Conservation (phyloP, 805 yeast genomes). For the Yueomyces sp. region DNA sequence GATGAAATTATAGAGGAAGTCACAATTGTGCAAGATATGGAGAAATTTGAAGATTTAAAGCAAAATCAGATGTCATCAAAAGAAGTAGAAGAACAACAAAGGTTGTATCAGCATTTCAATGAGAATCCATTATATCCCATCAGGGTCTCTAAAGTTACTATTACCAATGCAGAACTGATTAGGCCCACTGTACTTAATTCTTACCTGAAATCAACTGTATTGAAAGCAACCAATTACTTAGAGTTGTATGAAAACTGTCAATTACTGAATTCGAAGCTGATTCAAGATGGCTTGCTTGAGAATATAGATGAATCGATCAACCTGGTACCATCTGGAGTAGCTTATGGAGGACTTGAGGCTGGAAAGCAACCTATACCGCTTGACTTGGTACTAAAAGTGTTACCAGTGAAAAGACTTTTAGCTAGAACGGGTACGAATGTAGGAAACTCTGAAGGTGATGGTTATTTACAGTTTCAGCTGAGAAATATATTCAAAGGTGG, state of each 20-base stretch:
- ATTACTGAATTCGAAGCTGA: conserved; percentile 15
- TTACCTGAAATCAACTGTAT: conserved; percentile 18
- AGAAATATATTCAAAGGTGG: conserved; percentile 58
- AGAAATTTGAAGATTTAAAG: no score
- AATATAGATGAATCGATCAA: conserved; percentile 10
- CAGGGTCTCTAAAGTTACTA: conserved; percentile 6
- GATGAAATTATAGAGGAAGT: no score
- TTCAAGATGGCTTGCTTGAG: conserved; percentile 17
- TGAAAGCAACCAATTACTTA: conserved; percentile 13
- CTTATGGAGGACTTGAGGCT: not conserved
- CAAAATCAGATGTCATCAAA: no score
- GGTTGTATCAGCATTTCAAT: not conserved
- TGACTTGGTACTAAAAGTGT: conserved; percentile 20
- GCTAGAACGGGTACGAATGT: conserved; percentile 92
- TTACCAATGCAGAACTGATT: conserved; percentile 9
- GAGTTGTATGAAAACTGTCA: conserved; percentile 16
- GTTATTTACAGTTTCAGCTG: conserved; percentile 62
- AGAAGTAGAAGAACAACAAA: not conserved
- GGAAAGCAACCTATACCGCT: conserved; percentile 3
- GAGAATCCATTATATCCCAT: conserved; percentile 14
- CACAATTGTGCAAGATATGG: no score
- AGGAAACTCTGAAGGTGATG: conserved; percentile 93
- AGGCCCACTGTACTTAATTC: conserved; percentile 12
- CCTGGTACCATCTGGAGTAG: not conserved
- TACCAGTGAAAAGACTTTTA: conserved; percentile 54